Percentiles rank a stretch among this genome's conserved stretches.
Evolutionary conservation across 441 rosid species (phyloP).

Genomic region (Geranium incanum): DNA sequence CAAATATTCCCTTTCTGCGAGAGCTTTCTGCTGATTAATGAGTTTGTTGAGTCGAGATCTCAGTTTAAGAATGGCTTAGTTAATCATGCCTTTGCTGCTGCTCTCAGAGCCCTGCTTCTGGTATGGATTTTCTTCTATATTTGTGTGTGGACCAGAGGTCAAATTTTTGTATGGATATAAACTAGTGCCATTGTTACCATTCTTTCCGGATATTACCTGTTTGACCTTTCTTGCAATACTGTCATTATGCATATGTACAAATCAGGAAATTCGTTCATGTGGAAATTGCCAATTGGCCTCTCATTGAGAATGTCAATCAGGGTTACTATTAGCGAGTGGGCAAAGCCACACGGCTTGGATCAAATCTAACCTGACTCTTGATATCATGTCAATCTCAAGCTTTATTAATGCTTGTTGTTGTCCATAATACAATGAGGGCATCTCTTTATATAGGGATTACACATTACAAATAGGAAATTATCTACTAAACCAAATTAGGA

Average conservation of each 20-base stretch:
- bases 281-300: not conserved
- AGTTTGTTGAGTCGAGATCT: constrained; percentile 90
- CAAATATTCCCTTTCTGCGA: constrained; percentile 75
- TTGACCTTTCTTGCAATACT: not conserved
- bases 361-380: no score
- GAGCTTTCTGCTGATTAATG: constrained; percentile 72
- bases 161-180: no score
- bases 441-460: no score
- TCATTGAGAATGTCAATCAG: not conserved
- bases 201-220: not conserved
- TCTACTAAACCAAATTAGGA: no score
- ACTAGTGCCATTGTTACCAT: not conserved
- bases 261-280: not conserved
- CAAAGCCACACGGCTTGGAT: no score
- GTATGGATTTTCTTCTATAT: constrained; percentile 44
- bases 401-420: no score
- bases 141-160: not conserved
- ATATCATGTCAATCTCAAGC: no score
- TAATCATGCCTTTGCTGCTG: constrained; percentile 95
- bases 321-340: no score
- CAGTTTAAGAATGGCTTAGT: constrained; percentile 90
- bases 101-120: constrained; percentile 78
- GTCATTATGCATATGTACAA: not conserved
- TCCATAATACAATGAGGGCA: no score
- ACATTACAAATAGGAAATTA: no score